Percentiles rank a stretch among this genome's conserved stretches.
Evolutionary conservation across 106 monocot genomes (phyloP).

Genomic region (Xerophyta viscosa): DNA sequence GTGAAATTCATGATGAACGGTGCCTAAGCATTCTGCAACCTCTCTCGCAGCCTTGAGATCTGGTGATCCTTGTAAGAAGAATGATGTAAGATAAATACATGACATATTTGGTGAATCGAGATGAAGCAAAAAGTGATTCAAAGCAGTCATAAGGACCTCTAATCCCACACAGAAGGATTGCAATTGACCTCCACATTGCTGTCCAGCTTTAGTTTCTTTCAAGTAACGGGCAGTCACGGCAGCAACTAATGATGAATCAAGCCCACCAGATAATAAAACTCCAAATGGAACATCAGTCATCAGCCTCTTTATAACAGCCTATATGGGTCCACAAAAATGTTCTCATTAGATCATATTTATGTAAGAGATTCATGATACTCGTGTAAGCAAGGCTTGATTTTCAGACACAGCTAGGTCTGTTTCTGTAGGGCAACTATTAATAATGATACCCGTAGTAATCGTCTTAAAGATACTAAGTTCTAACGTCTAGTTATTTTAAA

Average conservation of each 20-base stretch:
- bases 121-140: not conserved
- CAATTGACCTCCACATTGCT: conserved; percentile 56
- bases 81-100: not conserved
- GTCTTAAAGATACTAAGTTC: too few relatives aligned
- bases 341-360: too few relatives aligned
- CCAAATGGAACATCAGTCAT: conserved; percentile 88
- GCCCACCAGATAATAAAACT: conserved; percentile 62
- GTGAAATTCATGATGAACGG: conserved; percentile 34
- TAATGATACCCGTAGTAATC: too few relatives aligned
- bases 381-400: too few relatives aligned
- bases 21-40: conserved; percentile 36
- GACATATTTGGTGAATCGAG: too few relatives aligned
- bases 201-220: conserved; percentile 40
- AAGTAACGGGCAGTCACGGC: conserved; percentile 58
- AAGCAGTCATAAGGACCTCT: conserved; percentile 20
- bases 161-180: conserved; percentile 71
- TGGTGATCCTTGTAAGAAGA: conserved; percentile 28
- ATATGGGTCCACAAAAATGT: too few relatives aligned
- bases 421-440: too few relatives aligned
- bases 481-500: too few relatives aligned
- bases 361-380: too few relatives aligned
- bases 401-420: too few relatives aligned
- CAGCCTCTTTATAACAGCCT: conserved; percentile 74
- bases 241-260: conserved; percentile 73
- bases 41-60: conserved; percentile 39